These are phyloP conservation scores for Aspergillus alliaceus DNA, from an alignment of 2,329 filamentous ascomycete species.

Conservation along the genomic window DNA sequence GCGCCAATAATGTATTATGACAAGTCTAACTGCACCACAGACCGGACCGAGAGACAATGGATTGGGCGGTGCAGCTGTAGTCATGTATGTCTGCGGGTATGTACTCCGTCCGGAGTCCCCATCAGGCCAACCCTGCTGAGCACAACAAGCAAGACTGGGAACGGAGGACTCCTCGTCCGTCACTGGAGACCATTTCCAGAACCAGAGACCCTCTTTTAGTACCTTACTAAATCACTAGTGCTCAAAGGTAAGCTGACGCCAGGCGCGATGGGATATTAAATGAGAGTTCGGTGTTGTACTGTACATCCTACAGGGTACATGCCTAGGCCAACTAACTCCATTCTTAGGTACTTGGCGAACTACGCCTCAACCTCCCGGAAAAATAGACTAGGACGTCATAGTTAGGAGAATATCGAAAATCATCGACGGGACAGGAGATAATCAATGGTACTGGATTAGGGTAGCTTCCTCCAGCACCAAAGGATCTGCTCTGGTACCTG, in stretches of 20 bases:
- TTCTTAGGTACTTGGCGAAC: background rate
- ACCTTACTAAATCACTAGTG: background rate
- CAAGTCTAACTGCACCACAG: constrained; percentile 13
- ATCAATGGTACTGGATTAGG: background rate
- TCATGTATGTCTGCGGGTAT: background rate
- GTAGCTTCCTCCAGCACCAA: background rate
- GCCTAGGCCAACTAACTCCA: background rate
- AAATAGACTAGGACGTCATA: background rate
- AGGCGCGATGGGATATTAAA: background rate
- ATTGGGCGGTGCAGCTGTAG: background rate
- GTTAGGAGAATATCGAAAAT: background rate
- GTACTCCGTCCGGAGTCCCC: constrained; percentile 4
- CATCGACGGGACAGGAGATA: background rate
- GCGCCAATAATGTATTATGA: constrained; percentile 12
- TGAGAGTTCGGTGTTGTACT: no score
- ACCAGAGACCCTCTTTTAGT: constrained; percentile 2
- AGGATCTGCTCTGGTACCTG: background rate
- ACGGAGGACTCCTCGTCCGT: constrained; percentile 9
- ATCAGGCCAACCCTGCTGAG: background rate
- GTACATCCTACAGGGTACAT: background rate
- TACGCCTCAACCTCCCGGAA: background rate
- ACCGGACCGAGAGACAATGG: background rate
- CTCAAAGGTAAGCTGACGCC: background rate
- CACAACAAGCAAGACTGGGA: background rate
- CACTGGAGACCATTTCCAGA: constrained; percentile 12